Base-by-base conservation (phyloP, 2,329 filamentous ascomycete genomes). In the Colletotrichum higginsianum region DNA sequence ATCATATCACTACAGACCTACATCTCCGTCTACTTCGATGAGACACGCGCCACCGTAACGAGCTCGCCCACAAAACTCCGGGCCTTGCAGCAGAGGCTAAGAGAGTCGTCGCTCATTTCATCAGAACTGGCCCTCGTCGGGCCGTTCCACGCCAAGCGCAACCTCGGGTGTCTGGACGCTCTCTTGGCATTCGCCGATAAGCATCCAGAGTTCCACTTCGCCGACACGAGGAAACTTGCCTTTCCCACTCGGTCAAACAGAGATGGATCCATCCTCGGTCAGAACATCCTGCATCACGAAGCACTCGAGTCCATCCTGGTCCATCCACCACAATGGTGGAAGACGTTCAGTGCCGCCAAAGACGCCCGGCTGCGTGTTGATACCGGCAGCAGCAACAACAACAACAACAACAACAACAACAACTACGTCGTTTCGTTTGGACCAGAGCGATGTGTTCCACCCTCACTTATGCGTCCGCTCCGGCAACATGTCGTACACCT, bases 361-460 rank as follows among this genome's bases (percentile, higher is more conserved):
- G 2, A 30, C 64, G 3, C 49, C 75, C 6, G 47, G 72, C 13
- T 61, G 44, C 2, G 55, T 82, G 35, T 30, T n/a, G 23, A 55
- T 18, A 15, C 4, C 50, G 13, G 23, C 12, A 18, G 16, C 50
- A 18, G 16, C 50, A 53, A 7, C 23, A 9, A 9, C 5, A 16
- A 12, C 4, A 30, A 30, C 5, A 16, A 12, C 4, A 30, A 30
- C 12, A 8, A 26, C 50, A 35, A 35, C 50, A 53, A 35, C 23
- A 9, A 21, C 5, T 7, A 21, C 4, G 11, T 55, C 15, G 66
- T 83, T 26, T 76, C 75, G 9, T 83, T 85, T 73, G 83, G 83
- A 2, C 75, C 76, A 1, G 82, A 84, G 55, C 77, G 79, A n/a
- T 80, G 77, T 67, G 72, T 84, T 0, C 83, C 83, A 15, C 80